Conservation (phyloP, 192 early-diverging fungal genomes). For the Chytriomyces hyalinus region DNA sequence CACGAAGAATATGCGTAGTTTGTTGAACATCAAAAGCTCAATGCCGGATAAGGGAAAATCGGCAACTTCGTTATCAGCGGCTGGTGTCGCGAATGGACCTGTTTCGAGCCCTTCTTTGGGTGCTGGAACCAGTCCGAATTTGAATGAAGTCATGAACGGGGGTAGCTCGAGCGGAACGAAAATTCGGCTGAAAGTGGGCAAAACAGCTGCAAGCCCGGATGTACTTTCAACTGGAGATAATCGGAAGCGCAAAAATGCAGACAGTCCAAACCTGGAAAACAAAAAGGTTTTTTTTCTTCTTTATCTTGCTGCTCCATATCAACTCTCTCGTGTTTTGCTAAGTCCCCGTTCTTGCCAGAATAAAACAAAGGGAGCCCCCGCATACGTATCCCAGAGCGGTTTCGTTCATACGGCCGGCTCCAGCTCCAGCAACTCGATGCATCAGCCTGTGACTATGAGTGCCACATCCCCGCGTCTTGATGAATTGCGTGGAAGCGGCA, state of each 20-base stretch:
- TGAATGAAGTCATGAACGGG: background rate
- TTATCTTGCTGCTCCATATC: background rate
- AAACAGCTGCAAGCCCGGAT: background rate
- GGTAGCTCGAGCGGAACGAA: background rate
- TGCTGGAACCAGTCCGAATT: background rate
- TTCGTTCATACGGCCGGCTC: too few species aligned
- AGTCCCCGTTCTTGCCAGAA: background rate
- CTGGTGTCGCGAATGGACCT: background rate
- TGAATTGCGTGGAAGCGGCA: conserved; percentile 13
- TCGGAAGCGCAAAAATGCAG: background rate
- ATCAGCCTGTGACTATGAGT: background rate
- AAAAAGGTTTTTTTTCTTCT: background rate
- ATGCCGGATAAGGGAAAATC: background rate
- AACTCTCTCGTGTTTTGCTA: background rate
- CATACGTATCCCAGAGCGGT: too few species aligned
- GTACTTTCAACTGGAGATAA: background rate
- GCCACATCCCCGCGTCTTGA: conserved; percentile 24
- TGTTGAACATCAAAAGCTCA: background rate
- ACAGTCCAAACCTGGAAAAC: background rate
- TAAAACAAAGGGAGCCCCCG: background rate
- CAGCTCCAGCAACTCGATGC: too few species aligned
- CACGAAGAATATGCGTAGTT: background rate
- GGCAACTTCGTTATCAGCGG: background rate
- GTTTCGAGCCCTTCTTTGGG: background rate
- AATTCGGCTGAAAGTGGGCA: background rate